Conservation (phyloP, 208 protist species). For the Blastocrithidia nonstop region DNA sequence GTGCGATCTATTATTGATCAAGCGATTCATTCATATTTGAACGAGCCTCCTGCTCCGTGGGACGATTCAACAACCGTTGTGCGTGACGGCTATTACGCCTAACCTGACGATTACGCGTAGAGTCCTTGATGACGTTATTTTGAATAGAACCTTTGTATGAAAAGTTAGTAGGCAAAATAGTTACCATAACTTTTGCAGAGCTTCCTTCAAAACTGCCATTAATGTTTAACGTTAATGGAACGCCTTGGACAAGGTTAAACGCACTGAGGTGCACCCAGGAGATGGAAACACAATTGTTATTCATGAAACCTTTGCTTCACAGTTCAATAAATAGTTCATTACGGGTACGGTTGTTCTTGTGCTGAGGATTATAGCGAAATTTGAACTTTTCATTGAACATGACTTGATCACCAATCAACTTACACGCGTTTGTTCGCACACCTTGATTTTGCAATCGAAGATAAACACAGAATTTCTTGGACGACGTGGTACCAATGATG, state of each 20-base stretch:
- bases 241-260: constrained; percentile 10
- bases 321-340: constrained; percentile 25
- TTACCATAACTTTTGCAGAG: constrained; percentile 11
- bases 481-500: no score
- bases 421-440: constrained; percentile 14
- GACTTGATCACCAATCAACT: constrained; percentile 2
- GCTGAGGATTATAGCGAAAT: constrained; percentile 13
- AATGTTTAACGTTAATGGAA: constrained; percentile 13
- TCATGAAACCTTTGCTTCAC: constrained; percentile 29
- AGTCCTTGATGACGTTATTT: not conserved
- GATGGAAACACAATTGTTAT: constrained; percentile 23
- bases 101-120: no score
- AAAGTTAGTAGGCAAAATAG: constrained; percentile 20
- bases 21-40: constrained; percentile 2
- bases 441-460: constrained; percentile 38
- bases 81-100: no score
- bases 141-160: not conserved
- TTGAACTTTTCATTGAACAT: constrained; percentile 29
- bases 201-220: constrained; percentile 24
- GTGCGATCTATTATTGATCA: constrained; percentile 6
- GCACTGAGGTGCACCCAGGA: constrained; percentile 24
- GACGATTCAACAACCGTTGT: no score
- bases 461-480: constrained; percentile 23
- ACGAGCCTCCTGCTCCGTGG: not conserved
- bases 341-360: constrained; percentile 10